Evolutionary conservation across 2,329 filamentous ascomycete genomes (phyloP), one percentile per base, ranked within the genome.

Genomic region (Nemania sp.): DNA sequence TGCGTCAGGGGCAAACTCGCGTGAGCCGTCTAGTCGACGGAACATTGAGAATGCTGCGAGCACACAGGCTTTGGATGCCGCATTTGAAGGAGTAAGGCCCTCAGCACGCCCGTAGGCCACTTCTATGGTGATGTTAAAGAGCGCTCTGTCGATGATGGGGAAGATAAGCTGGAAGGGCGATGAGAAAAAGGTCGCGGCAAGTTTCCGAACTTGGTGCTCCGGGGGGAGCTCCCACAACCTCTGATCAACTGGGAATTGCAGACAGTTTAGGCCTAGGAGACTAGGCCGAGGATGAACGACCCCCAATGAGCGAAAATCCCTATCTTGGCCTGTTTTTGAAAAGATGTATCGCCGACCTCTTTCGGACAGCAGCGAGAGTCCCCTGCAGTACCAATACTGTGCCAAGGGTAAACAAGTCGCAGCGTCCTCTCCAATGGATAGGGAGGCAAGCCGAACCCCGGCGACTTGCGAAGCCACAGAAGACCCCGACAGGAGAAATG

Each of bases 321-420:
- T 43, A 43, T 48, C 20, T 20, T 47, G 1, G 5, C n/a, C 25
- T 47, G 21, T 58, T 42, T 47, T 58, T 53, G 34, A 42, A 15
- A 20, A 21, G 5, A 58, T 48, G 6, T 43, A 58, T 53, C 43
- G 29, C 5, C 42, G 40, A 6, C 56, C 56, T 48, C 35, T 53
- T 1, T 54, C 48, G 13, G 56, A 47, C 11, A 53, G 49, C 12
- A 58, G 42, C 13, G 42, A 32, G 20, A 58, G 40, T 18, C 56
- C 56, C 37, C 49, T 58, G 11, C 25, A 58, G 18, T 58, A 58
- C 56, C 56, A 58, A 20, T 53, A 54, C 18, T 58, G 49, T 39
- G 42, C 25, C 9, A 58, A 20, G 9, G 56, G 49, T 29, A 58
- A 21, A 45, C 11, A n/a, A 34, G 49, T 34, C 12, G 45, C 48